Base-by-base conservation (phyloP, 345 rosid genomes). In the Combretum micranthum region DNA sequence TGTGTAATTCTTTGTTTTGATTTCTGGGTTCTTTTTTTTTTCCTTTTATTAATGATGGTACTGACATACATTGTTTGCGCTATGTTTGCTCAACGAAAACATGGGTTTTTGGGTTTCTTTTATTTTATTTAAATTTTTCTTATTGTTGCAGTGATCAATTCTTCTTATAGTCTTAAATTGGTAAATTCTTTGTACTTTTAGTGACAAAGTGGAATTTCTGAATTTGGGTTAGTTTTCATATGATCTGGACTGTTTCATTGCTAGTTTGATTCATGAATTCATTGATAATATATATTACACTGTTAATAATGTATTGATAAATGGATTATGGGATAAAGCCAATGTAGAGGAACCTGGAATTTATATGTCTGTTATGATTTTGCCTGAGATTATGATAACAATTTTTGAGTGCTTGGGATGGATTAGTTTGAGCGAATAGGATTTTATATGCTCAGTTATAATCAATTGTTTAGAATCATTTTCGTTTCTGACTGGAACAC, bases 1-100 rank as follows among this genome's bases (percentile, higher is more conserved):
- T 42, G 52, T 7, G 13, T 32, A 50, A 47, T 72, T 42, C 37
- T 32, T 50, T 6, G 18, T 19, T 9, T 49, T 50, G 55, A 57
- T 39, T 44, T 64, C 21, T 62, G 46, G 20, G 50, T 26, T 44
- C 2, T 39, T 48, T 32, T 52, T 58, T 25, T 25, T 25, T 3
- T 32, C 9, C 5, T 2, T 25, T 32, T 32, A 32, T n/a, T n/a
- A n/a, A n/a, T n/a, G n/a, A 32, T 32, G 39, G 5, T 32, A 32
- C 39, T 15, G 44, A 26, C 12, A 25, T 18, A 5, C 47, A 42
- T 53, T 57, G n/a, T 65, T 18, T 50, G 52, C 47, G 39, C 57
- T 48, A 47, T 39, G 22, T 57, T 37, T 23, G 32, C n/a, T 42
- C 23, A 37, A 44, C 46, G 32, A 44, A 22, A 13, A 49, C 10